phyloP scores from a whole-genome alignment of 2,329 filamentous ascomycete genomes.

The Parastagonospora avenae region DNA sequence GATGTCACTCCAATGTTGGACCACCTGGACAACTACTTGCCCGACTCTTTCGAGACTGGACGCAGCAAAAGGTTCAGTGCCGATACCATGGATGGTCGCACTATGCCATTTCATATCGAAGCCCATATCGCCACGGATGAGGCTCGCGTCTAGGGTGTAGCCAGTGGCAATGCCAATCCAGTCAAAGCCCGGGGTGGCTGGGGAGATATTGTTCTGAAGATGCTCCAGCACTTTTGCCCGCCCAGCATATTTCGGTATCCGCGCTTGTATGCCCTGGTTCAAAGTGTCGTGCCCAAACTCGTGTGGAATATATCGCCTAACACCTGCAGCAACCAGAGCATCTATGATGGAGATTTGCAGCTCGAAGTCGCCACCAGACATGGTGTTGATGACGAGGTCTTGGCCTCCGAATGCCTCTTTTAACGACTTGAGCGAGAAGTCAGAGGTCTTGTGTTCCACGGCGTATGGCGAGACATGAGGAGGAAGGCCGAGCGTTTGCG shows the following conservation, averaged over 20 bases:
- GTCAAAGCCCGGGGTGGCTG: slow-evolving; percentile 22
- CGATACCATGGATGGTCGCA: slow-evolving; percentile 45
- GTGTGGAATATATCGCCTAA: slow-evolving; percentile 49
- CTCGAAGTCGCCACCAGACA: slow-evolving; percentile 31
- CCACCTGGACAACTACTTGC: slow-evolving; percentile 27
- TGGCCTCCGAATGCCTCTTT: slow-evolving; percentile 39
- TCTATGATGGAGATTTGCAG: slow-evolving; percentile 44
- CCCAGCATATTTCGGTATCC: slow-evolving; percentile 35
- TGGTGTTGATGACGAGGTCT: slow-evolving; percentile 46
- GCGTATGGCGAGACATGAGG: slow-evolving; percentile 9
- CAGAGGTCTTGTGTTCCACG: slow-evolving; percentile 28
- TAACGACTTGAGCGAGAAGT: slow-evolving; percentile 41
- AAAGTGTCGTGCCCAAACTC: slow-evolving; percentile 49
- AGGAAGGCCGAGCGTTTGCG: slow-evolving; percentile 26
- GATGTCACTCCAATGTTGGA: slow-evolving; percentile 40
- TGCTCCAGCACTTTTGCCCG: slow-evolving; percentile 39
- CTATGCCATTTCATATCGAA: slow-evolving; percentile 49
- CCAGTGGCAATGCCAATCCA: slow-evolving; percentile 46
- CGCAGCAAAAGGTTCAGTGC: slow-evolving; percentile 42
- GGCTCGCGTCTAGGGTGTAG: slow-evolving; percentile 35
- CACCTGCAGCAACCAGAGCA: slow-evolving; percentile 47
- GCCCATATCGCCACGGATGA: slow-evolving; percentile 43
- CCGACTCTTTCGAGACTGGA: slow-evolving; percentile 42
- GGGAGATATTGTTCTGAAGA: slow-evolving; percentile 21
- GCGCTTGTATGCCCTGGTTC: slow-evolving; percentile 35